Evolutionary conservation across 345 rosid species (phyloP).

Genomic region (Gossypium stocksii): DNA sequence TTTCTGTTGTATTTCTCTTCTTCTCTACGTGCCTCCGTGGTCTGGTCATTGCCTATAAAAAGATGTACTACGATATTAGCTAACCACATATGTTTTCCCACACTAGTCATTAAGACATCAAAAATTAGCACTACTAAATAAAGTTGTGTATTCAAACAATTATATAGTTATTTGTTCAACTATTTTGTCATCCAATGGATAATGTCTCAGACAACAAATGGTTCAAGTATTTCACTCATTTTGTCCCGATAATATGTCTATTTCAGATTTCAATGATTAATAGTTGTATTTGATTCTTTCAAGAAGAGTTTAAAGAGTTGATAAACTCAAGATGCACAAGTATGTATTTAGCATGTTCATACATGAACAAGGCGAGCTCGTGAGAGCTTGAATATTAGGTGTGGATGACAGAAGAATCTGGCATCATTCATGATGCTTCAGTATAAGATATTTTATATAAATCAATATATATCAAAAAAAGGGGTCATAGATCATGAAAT

Average conservation of each 20-base stretch:
- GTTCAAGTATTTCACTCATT: background rate
- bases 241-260: background rate
- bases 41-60: conserved; percentile 36
- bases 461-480: background rate
- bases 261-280: background rate
- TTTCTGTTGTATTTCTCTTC: conserved; percentile 72
- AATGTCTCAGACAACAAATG: background rate
- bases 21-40: conserved; percentile 48
- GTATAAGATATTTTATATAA: too few species aligned
- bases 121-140: background rate
- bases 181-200: background rate
- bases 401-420: too few species aligned
- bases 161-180: background rate
- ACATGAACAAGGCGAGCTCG: background rate
- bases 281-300: background rate
- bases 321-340: background rate
- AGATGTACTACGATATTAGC: background rate
- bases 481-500: background rate
- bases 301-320: background rate
- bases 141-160: background rate
- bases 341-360: background rate
- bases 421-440: too few species aligned
- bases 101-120: background rate
- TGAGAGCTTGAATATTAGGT: background rate
- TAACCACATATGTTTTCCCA: conserved; percentile 1